Percentiles rank a stretch among this genome's conserved stretches.
Evolutionary conservation across 805 yeast genomes (phyloP).

Genomic region (Saturnispora gosingensis): DNA sequence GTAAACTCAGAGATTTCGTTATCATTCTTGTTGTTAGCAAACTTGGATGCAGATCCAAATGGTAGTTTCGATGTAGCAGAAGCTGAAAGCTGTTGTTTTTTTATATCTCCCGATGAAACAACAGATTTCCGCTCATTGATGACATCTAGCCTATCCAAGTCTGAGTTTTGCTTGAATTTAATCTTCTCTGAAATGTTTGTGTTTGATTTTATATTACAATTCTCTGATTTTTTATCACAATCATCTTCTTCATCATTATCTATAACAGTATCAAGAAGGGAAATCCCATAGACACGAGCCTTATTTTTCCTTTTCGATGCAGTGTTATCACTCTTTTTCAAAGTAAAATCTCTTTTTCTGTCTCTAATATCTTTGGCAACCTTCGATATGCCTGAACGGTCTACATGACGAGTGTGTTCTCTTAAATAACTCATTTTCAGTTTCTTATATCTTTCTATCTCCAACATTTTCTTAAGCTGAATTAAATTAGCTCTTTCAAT

Average conservation of each 20-base stretch:
- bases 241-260: conserved; percentile 17
- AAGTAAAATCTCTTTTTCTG: conserved; percentile 7
- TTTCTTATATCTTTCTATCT: conserved; percentile 36
- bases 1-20: background rate
- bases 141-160: conserved; percentile 11
- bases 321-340: conserved; percentile 5
- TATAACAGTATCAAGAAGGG: conserved; percentile 11
- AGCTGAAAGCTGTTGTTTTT: background rate
- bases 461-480: conserved; percentile 30
- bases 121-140: conserved; percentile 10
- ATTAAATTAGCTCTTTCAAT: conserved; percentile 26
- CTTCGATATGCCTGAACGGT: conserved; percentile 5
- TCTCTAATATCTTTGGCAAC: conserved; percentile 3
- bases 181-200: conserved; percentile 17
- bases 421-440: conserved; percentile 36
- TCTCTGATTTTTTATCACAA: background rate
- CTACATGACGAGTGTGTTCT: conserved; percentile 25
- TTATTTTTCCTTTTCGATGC: conserved; percentile 20
- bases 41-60: background rate
- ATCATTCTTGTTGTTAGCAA: background rate
- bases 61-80: background rate
- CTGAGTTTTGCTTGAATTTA: conserved; percentile 16
- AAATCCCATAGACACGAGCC: conserved; percentile 20
- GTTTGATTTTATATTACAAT: background rate
- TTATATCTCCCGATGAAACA: background rate